Conservation (phyloP, 495 filamentous ascomycete species). For the Haplographium delicatum region DNA sequence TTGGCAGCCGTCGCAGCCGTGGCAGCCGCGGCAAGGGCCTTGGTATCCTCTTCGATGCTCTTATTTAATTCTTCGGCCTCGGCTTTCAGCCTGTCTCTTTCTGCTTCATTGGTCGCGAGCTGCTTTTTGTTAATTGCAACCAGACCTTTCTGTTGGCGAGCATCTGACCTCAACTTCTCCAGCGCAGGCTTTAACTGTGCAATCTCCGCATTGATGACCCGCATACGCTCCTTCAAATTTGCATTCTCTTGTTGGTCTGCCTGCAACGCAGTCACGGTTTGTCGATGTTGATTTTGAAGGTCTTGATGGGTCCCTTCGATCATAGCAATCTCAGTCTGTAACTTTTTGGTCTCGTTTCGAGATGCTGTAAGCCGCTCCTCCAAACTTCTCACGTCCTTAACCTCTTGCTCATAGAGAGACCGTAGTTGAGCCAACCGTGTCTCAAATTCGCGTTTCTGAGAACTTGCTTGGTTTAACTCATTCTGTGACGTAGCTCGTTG, state of each 20-base stretch:
- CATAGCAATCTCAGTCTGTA: constrained; percentile 74
- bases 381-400: constrained; percentile 73
- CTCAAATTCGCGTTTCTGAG: constrained; percentile 91
- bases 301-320: constrained; percentile 80
- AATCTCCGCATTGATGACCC: constrained; percentile 73
- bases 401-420: constrained; percentile 86
- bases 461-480: constrained; percentile 67
- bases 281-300: constrained; percentile 75
- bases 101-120: constrained; percentile 77
- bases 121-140: constrained; percentile 99
- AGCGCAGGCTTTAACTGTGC: constrained; percentile 77
- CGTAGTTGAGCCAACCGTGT: constrained; percentile 76
- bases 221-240: constrained; percentile 80
- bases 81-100: constrained; percentile 74
- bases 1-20: constrained; percentile 27
- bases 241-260: constrained; percentile 86
- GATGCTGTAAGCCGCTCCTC: constrained; percentile 75
- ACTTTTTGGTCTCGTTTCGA: constrained; percentile 72
- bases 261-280: constrained; percentile 67
- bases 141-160: constrained; percentile 88
- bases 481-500: constrained; percentile 74
- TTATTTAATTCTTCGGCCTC: constrained; percentile 67
- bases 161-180: constrained; percentile 83
- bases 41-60: constrained; percentile 50
- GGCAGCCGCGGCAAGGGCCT: constrained; percentile 34